Evolutionary conservation across 2,329 filamentous ascomycete species (phyloP), one percentile per base, ranked within the genome.

Genomic region (Periglandula ipomoeae): DNA sequence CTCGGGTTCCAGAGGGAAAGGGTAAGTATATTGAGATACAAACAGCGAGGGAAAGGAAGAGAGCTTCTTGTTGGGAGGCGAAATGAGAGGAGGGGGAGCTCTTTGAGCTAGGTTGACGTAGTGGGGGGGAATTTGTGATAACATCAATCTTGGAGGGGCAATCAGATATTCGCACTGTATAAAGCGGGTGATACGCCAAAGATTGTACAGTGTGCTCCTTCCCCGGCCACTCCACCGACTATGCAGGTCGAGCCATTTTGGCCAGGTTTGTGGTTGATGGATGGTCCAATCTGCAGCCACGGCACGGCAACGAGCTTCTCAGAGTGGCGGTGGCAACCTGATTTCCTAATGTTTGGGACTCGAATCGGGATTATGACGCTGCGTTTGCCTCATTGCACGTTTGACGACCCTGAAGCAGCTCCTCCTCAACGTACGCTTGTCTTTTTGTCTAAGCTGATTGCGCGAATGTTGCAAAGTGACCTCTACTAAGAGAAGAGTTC

Each of bases 31-130:
- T 11, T 15, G 30, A 32, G 13, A 15, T 15, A 32, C 9, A 15
- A 13, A 8, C 6, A 11, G 11, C 30, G 15, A 32, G 30, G 15
- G 35, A 34, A 30, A 44, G 19, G 8, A 17, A 35, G 15, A 26
- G 20, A 22, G 4, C 37, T 15, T 15, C 30, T 26, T 26, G 52
- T 48, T 48, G 47, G 41, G 39, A 44, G 48, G 35, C 40, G 46
- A 32, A 34, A n/a, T n/a, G n/a, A n/a, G n/a, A n/a, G n/a, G 35
- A 34, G 46, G 54, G 56, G 55, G 55, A 62, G 59, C 59, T 63
- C 55, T 53, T 53, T 53, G 55, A 61, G 59, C 59, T 61, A 24
- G 42, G 15, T 49, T 49, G 48, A 49, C 26, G 47, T 45, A 49
- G 37, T 26, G 24, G 35, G 40, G 38, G 38, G n/a, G 30, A 23